phyloP scores from a whole-genome alignment of 1,284 basidiomycete species.

The Trichosporon faecale region DNA sequence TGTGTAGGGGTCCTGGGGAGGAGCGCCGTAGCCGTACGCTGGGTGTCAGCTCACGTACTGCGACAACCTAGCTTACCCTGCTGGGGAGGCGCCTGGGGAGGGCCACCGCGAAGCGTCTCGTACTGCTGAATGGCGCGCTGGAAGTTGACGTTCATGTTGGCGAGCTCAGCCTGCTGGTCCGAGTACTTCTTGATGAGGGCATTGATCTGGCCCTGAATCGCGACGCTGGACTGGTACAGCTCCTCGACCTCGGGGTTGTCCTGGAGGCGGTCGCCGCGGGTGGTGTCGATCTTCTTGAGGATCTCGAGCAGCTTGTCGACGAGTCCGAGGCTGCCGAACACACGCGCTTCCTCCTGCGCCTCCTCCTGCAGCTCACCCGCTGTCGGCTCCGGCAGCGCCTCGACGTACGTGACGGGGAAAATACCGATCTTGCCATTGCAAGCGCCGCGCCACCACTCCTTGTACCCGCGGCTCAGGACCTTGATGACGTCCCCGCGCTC shows the following conservation, averaged over 20 bases:
- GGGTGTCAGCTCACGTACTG: slow-evolving; percentile 2
- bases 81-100: slow-evolving; percentile 25
- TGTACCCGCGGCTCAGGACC: slow-evolving; percentile 90
- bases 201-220: slow-evolving; percentile 87
- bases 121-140: slow-evolving; percentile 51
- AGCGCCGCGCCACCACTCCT: slow-evolving; percentile 98
- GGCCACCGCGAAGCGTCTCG: slow-evolving; percentile 40
- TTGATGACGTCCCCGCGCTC: slow-evolving; percentile 93
- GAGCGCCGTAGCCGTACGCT: slow-evolving; percentile 29
- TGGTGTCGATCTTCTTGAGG: slow-evolving; percentile 71
- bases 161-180: slow-evolving; percentile 69
- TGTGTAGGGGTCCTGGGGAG: slow-evolving; percentile 28
- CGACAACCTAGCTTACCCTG: slow-evolving; percentile 28
- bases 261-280: slow-evolving; percentile 74
- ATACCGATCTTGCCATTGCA: slow-evolving; percentile 89
- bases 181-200: slow-evolving; percentile 93
- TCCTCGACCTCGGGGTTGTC: slow-evolving; percentile 94
- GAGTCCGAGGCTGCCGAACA: slow-evolving; percentile 60
- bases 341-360: slow-evolving; percentile 80
- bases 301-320: slow-evolving; percentile 83
- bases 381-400: slow-evolving; percentile 83
- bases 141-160: slow-evolving; percentile 53
- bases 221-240: slow-evolving; percentile 83
- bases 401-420: slow-evolving; percentile 97
- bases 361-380: slow-evolving; percentile 74